Conservation (phyloP, 2,329 filamentous ascomycete species). For the Basipetospora chlamydospora region DNA sequence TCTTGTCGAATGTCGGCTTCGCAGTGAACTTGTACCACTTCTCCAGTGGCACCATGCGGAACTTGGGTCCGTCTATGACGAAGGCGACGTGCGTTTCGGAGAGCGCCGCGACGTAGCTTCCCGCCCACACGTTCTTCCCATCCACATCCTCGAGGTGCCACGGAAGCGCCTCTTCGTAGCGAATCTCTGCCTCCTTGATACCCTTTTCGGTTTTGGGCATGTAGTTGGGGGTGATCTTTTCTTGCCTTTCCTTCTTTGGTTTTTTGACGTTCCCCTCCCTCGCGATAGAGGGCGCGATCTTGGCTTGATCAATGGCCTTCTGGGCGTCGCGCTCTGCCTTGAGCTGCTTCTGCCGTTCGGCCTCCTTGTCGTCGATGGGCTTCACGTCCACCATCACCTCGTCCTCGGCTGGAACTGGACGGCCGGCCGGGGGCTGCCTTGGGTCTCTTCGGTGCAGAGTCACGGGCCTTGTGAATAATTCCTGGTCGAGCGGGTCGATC, state of each 20-base stretch:
- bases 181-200: slow-evolving; percentile 56
- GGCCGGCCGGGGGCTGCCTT: slow-evolving; percentile 49
- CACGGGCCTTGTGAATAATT: slow-evolving; percentile 76
- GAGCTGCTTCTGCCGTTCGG: slow-evolving; percentile 50
- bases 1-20: slow-evolving; percentile 65
- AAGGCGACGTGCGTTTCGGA: slow-evolving; percentile 76
- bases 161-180: slow-evolving; percentile 88
- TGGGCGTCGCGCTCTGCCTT: slow-evolving; percentile 75
- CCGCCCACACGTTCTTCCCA: slow-evolving; percentile 87
- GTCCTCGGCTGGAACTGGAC: slow-evolving; percentile 36
- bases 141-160: slow-evolving; percentile 98
- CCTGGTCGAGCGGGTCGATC: slow-evolving; percentile 53
- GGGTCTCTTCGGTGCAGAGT: slow-evolving; percentile 82
- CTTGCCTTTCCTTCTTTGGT: slow-evolving; percentile 60
- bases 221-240: slow-evolving; percentile 77
- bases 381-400: slow-evolving; percentile 18
- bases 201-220: slow-evolving; percentile 67
- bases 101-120: slow-evolving; percentile 76
- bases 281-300: slow-evolving; percentile 77
- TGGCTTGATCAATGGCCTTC: slow-evolving; percentile 72
- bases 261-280: slow-evolving; percentile 44
- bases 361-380: slow-evolving; percentile 39
- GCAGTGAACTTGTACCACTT: slow-evolving; percentile 86
- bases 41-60: slow-evolving; percentile 81
- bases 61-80: slow-evolving; percentile 52